phyloP scores from a whole-genome alignment of 768 basidiomycete species.

The Hemileccinum rubropunctum region DNA sequence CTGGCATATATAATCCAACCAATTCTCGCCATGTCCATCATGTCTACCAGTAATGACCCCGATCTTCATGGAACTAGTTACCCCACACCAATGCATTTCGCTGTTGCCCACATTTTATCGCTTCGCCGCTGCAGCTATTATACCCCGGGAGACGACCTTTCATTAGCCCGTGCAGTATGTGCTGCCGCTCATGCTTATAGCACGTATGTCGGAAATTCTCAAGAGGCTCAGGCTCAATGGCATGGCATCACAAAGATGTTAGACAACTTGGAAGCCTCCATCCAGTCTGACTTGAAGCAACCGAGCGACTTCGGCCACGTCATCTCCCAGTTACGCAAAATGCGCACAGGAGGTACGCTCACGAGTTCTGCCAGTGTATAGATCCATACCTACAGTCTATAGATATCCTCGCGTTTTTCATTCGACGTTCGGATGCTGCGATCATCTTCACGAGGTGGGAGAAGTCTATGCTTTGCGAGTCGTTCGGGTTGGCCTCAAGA shows the following conservation, averaged over 20 bases:
- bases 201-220: background rate
- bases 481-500: conserved; percentile 40
- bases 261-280: background rate
- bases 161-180: conserved; percentile 1
- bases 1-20: too few species aligned
- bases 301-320: background rate
- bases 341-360: background rate
- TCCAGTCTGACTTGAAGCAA: background rate
- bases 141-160: background rate
- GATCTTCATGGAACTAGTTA: too few species aligned
- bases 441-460: conserved; percentile 33
- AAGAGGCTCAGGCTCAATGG: conserved; percentile 1
- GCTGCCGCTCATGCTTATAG: conserved; percentile 4
- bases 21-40: too few species aligned
- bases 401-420: conserved; percentile 38
- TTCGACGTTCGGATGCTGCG: conserved; percentile 40
- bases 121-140: background rate
- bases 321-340: background rate
- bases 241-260: conserved; percentile 1
- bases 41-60: too few species aligned
- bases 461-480: conserved; percentile 33
- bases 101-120: too few species aligned
- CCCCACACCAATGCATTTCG: too few species aligned
- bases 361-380: background rate
- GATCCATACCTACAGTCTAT: background rate